A percentile compares a stretch with the other conserved stretches of the same genome.
Conservation (phyloP, 768 basidiomycete genomes). For the Rhodotorula sphaerocarpa region DNA sequence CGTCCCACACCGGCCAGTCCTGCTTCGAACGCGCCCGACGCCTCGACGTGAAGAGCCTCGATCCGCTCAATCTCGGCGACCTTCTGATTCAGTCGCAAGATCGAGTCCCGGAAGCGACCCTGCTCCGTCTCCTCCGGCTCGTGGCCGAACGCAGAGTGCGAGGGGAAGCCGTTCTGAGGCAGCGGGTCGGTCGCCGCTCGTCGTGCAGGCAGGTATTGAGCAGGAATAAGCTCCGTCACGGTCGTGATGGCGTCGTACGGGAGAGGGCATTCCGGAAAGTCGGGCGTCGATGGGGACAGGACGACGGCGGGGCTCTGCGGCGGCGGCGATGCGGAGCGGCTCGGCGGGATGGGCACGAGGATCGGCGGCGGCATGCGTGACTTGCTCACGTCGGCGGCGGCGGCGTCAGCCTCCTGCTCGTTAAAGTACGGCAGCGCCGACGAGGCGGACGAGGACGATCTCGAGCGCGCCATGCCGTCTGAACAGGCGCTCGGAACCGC, state of each 20-base stretch:
- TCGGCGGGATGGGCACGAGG: background rate
- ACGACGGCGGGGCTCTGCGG: slow-evolving; percentile 12
- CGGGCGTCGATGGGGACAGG: slow-evolving; percentile 25
- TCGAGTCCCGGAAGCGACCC: no score
- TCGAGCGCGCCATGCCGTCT: no score
- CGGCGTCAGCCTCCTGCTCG: no score
- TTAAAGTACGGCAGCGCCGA: no score
- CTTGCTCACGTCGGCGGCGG: background rate
- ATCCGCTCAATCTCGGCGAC: background rate
- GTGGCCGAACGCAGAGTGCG: background rate
- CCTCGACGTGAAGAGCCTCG: background rate
- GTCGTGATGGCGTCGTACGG: background rate
- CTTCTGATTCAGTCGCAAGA: background rate
- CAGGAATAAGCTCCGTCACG: slow-evolving; percentile 1
- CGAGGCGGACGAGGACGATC: no score
- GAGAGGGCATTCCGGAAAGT: slow-evolving; percentile 13
- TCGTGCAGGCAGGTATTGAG: background rate
- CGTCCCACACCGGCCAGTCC: background rate
- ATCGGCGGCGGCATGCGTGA: background rate
- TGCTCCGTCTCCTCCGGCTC: background rate
- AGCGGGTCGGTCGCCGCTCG: background rate
- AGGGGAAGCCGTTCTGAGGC: no score
- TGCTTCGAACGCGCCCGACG: background rate
- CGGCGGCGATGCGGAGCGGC: background rate
- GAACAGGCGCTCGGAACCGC: no score